Percentiles rank a stretch among this genome's conserved stretches.
Evolutionary conservation across 148 eudicot species (phyloP).

Genomic region (Rhododendron ferrugineum): DNA sequence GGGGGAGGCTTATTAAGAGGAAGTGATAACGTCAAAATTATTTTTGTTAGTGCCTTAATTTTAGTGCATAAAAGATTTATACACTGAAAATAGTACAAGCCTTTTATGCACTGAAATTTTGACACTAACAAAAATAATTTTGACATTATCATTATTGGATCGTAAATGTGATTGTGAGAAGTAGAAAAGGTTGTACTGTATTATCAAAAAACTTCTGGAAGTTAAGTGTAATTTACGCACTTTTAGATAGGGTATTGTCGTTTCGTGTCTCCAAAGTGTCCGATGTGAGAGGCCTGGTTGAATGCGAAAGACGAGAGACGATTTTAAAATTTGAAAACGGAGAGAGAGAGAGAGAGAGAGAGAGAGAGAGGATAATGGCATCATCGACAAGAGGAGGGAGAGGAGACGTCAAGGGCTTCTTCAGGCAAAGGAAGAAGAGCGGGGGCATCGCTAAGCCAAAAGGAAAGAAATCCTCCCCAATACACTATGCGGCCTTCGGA

Average conservation of each 20-base stretch:
- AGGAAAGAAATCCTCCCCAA: constrained; percentile 26
- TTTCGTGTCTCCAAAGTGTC: not conserved
- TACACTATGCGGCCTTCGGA: constrained; percentile 25
- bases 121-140: too few species aligned
- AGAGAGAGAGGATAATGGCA: constrained; percentile 8
- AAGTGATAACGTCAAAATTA: too few species aligned
- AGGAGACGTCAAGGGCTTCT: constrained; percentile 35
- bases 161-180: too few species aligned
- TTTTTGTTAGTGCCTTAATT: too few species aligned
- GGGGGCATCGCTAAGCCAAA: not conserved
- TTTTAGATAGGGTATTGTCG: not conserved
- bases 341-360: constrained; percentile 3
- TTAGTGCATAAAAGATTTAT: too few species aligned
- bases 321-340: constrained; percentile 5
- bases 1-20: too few species aligned
- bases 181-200: too few species aligned
- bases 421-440: constrained; percentile 11
- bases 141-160: too few species aligned
- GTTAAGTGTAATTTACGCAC: not conserved
- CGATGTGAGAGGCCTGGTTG: not conserved
- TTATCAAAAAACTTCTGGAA: too few species aligned
- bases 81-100: too few species aligned
- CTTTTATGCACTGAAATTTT: too few species aligned
- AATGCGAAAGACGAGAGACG: not conserved
- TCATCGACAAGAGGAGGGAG: constrained; percentile 14